Evolutionary conservation across 2,329 filamentous ascomycete genomes (phyloP).

Genomic region (Tolypocladium ovalisporum): DNA sequence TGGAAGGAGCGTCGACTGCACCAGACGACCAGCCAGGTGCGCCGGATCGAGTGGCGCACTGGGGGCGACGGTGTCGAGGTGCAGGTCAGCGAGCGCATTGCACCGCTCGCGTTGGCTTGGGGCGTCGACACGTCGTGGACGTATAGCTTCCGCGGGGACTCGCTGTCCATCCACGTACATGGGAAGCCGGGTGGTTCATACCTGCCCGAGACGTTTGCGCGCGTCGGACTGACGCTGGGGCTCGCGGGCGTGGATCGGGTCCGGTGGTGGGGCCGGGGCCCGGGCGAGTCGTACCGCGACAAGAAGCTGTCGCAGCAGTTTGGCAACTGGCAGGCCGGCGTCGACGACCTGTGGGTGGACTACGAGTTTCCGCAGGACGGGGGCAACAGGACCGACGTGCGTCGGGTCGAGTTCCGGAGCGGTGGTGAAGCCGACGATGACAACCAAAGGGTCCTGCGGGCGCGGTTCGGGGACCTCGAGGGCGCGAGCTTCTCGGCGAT

Average conservation of each 20-base stretch:
- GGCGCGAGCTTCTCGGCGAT: conserved; percentile 45
- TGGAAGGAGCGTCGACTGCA: conserved; percentile 41
- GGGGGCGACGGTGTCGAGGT: conserved; percentile 24
- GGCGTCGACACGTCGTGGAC: conserved; percentile 36
- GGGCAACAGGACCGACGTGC: conserved; percentile 52
- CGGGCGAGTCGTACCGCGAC: conserved; percentile 56
- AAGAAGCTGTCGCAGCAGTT: conserved; percentile 50
- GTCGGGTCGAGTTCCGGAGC: conserved; percentile 42
- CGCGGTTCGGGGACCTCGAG: conserved; percentile 32
- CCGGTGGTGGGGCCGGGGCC: conserved; percentile 58
- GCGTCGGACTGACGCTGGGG: conserved; percentile 48
- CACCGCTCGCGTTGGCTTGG: conserved; percentile 56
- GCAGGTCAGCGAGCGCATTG: conserved; percentile 40
- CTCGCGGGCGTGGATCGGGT: conserved; percentile 26
- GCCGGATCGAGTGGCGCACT: conserved; percentile 20
- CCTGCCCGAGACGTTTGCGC: conserved; percentile 46
- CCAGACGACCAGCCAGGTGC: conserved; percentile 32
- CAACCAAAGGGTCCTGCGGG: conserved; percentile 25
- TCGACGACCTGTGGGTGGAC: conserved; percentile 43
- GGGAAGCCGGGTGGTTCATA: conserved; percentile 35
- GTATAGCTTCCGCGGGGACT: conserved; percentile 41
- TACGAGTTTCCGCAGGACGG: conserved; percentile 62
- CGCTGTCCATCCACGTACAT: conserved; percentile 37
- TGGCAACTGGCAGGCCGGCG: conserved; percentile 35
- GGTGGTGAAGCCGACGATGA: conserved; percentile 7